A percentile compares a stretch with the other conserved stretches of the same genome.
Evolutionary conservation across 257 asterid species (phyloP).

Genomic region (Solanum chiquidenum): DNA sequence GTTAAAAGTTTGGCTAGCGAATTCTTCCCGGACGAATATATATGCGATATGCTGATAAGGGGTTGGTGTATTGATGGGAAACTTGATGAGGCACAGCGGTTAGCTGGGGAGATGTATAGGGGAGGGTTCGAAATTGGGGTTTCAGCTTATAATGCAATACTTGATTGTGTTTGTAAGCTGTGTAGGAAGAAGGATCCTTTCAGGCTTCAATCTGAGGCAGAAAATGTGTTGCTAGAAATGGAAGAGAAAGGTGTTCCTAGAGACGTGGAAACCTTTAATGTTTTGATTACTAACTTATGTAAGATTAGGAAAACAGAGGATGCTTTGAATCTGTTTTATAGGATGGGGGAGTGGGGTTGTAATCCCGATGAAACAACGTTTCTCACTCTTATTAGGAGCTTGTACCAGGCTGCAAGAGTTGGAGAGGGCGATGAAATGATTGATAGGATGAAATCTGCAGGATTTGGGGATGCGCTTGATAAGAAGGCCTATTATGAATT

Average conservation of each 20-base stretch:
- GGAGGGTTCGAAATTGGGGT: constrained; percentile 80
- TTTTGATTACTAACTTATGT: constrained; percentile 65
- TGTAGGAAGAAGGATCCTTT: constrained; percentile 85
- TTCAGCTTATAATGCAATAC: constrained; percentile 51
- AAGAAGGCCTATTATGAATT: constrained; percentile 67
- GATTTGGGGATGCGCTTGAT: constrained; percentile 52
- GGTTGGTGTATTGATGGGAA: constrained; percentile 92
- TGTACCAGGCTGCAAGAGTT: constrained; percentile 81
- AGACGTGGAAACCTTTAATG: constrained; percentile 76
- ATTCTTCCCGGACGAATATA: constrained; percentile 70
- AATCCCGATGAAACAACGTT: constrained; percentile 55
- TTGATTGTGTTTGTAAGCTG: constrained; percentile 80
- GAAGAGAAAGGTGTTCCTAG: constrained; percentile 79
- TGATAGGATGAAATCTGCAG: constrained; percentile 87
- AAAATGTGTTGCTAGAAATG: constrained; percentile 60
- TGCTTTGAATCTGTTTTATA: constrained; percentile 45
- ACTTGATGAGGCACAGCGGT: constrained; percentile 63
- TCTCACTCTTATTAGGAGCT: constrained; percentile 61
- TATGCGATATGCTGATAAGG: constrained; percentile 62
- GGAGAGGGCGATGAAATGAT: constrained; percentile 96
- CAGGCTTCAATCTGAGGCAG: constrained; percentile 44
- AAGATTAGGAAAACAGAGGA: constrained; percentile 68
- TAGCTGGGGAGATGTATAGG: constrained; percentile 68
- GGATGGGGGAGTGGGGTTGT: constrained; percentile 85
- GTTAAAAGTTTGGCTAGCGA: constrained; percentile 74